These are phyloP conservation scores for Pichia kluyveri DNA, from an alignment of 805 yeast genomes.

Conservation along the genomic window DNA sequence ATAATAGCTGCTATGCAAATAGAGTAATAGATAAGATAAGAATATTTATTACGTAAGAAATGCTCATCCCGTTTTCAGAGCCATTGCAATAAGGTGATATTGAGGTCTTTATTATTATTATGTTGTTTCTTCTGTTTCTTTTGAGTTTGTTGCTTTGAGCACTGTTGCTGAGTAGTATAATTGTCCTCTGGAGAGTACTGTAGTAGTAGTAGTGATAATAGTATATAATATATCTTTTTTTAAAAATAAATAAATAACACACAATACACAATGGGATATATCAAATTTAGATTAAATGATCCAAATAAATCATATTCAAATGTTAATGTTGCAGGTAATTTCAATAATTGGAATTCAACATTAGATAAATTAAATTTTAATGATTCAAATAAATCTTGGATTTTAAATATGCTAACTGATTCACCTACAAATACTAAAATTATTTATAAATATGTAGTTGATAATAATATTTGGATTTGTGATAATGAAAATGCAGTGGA, in stretches of 20 bases:
- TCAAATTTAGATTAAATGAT: conserved; percentile 4
- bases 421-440: conserved; percentile 8
- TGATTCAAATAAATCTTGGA: conserved; percentile 3
- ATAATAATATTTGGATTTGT: conserved; percentile 21
- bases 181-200: no score
- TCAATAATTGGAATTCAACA: conserved; percentile 13
- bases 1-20: no score
- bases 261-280: not conserved
- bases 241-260: no score
- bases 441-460: conserved; percentile 22
- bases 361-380: conserved; percentile 7
- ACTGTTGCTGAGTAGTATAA: no score
- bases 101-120: no score
- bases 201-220: no score
- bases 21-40: no score
- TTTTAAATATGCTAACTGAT: not conserved
- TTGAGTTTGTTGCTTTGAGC: no score
- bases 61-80: not conserved
- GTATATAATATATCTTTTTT: no score
- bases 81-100: not conserved
- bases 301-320: not conserved
- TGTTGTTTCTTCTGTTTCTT: no score
- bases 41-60: no score
- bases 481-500: conserved; percentile 15
- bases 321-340: conserved; percentile 15